These are phyloP conservation scores for Dactylellina sp. DNA, from an alignment of 2,329 filamentous ascomycete species.

Conservation along the genomic window DNA sequence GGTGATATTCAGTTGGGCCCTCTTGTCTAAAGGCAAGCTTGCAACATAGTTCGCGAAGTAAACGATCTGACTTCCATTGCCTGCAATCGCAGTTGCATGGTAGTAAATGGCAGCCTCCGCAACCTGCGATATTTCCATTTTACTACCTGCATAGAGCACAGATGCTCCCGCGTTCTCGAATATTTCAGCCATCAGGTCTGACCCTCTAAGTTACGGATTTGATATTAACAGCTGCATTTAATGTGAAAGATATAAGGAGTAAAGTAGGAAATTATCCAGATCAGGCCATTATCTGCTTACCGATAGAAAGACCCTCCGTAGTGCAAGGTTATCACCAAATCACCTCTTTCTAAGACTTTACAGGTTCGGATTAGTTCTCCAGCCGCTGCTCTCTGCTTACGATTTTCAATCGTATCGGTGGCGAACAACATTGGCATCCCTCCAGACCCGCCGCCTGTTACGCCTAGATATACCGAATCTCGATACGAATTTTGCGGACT, in stretches of 20 bases:
- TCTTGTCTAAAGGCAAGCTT: slow-evolving; percentile 58
- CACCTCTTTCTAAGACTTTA: slow-evolving; percentile 62
- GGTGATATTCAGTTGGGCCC: slow-evolving; percentile 61
- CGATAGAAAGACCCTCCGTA: slow-evolving; percentile 64
- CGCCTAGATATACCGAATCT: slow-evolving; percentile 63
- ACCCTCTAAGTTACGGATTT: no score
- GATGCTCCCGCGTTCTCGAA: slow-evolving; percentile 65
- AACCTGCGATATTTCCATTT: slow-evolving; percentile 60
- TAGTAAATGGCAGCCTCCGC: slow-evolving; percentile 61
- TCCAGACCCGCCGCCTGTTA: slow-evolving; percentile 63
- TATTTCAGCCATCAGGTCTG: slow-evolving; percentile 65
- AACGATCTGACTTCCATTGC: slow-evolving; percentile 64
- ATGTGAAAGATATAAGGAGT: slow-evolving; percentile 58
- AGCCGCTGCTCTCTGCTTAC: slow-evolving; percentile 63
- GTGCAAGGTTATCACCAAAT: slow-evolving; percentile 65
- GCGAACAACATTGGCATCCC: slow-evolving; percentile 64
- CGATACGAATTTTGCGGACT: slow-evolving; percentile 62
- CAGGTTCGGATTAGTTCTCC: slow-evolving; percentile 62
- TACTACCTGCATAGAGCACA: slow-evolving; percentile 61
- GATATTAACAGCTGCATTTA: no score
- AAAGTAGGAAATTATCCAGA: neutral
- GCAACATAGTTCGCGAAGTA: slow-evolving; percentile 63
- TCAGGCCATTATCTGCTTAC: slow-evolving; percentile 57
- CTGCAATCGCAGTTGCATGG: slow-evolving; percentile 63
- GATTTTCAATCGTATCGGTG: slow-evolving; percentile 65